These are phyloP conservation scores for Krasilnikovozyma curviuscula DNA, from an alignment of 768 basidiomycete species.

Conservation along the genomic window DNA sequence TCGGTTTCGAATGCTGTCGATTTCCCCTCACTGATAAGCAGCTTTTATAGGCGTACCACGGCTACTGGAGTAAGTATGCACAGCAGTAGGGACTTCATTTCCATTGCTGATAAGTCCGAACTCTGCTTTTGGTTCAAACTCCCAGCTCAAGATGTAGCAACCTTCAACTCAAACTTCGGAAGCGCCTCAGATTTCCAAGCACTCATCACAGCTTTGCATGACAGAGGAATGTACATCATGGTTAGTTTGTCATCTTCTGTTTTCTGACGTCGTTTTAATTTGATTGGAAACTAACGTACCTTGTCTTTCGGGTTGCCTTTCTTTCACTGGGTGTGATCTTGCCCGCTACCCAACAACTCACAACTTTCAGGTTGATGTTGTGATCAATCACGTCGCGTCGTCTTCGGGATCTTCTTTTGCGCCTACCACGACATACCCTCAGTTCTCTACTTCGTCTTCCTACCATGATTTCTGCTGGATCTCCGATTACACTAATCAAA, in stretches of 20 bases:
- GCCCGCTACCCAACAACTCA: too few relatives aligned
- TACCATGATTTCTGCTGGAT: slow-evolving; percentile 66
- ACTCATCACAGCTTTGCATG: slow-evolving; percentile 20
- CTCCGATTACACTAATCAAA: slow-evolving; percentile 37
- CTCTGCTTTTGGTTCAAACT: slow-evolving; percentile 2
- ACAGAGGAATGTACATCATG: slow-evolving; percentile 26
- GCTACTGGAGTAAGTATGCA: background rate
- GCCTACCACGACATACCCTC: slow-evolving; percentile 21
- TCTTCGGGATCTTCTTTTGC: slow-evolving; percentile 41
- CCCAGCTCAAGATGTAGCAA: slow-evolving; percentile 22
- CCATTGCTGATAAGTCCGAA: background rate
- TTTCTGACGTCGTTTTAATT: background rate
- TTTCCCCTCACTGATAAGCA: background rate
- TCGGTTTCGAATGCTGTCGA: background rate
- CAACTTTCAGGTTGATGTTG: slow-evolving; percentile 53
- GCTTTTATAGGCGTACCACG: background rate
- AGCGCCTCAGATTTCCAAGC: slow-evolving; percentile 22
- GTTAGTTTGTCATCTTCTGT: too few relatives aligned
- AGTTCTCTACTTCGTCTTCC: background rate
- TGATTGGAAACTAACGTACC: background rate
- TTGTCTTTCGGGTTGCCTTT: too few relatives aligned
- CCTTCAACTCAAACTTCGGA: slow-evolving; percentile 24
- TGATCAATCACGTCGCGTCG: slow-evolving; percentile 68
- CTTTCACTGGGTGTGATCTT: too few relatives aligned
- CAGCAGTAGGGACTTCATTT: background rate